A percentile compares a stretch with the other conserved stretches of the same genome.
phyloP scores from a whole-genome alignment of 1,139 yeast species.

The Candida gigantensis region DNA sequence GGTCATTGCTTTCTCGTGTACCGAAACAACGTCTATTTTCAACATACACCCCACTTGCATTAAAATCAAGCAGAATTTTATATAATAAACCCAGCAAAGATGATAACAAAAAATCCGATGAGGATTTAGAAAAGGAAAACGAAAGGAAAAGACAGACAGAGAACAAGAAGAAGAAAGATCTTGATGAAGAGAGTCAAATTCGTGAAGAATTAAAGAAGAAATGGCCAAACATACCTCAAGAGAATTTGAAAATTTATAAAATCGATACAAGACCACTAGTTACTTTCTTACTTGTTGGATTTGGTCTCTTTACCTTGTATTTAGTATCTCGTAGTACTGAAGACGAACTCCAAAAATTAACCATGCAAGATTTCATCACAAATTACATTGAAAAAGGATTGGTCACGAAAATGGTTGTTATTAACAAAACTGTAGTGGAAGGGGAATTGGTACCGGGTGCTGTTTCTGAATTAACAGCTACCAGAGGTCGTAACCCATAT shows the following conservation, averaged over 20 bases:
- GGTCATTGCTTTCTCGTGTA: constrained; percentile 1
- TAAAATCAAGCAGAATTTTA: constrained; percentile 1
- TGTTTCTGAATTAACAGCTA: constrained; percentile 40
- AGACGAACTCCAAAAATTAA: constrained; percentile 45
- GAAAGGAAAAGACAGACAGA: constrained; percentile 13
- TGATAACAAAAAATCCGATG: constrained; percentile 11
- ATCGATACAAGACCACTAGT: constrained; percentile 28
- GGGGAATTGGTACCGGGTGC: constrained; percentile 69
- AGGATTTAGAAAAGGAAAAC: constrained; percentile 12
- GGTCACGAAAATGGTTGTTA: constrained; percentile 73
- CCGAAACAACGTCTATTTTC: constrained; percentile 1
- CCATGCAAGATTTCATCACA: constrained; percentile 89
- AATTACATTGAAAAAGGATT: constrained; percentile 82
- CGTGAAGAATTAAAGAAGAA: constrained; percentile 36
- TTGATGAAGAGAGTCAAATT: too few relatives aligned
- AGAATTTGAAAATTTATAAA: constrained; percentile 34
- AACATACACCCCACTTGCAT: constrained; percentile 1
- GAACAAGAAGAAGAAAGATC: constrained; percentile 13
- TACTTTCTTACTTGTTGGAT: constrained; percentile 10
- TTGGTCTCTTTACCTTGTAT: constrained; percentile 14
- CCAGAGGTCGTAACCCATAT: constrained; percentile 38
- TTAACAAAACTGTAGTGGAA: constrained; percentile 77
- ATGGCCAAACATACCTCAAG: constrained; percentile 31
- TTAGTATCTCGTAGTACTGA: constrained; percentile 17
- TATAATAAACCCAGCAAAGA: constrained; percentile 11